Evolutionary conservation across 306 rosid genomes (phyloP).

Genomic region (Oxytropis ochrocephala): DNA sequence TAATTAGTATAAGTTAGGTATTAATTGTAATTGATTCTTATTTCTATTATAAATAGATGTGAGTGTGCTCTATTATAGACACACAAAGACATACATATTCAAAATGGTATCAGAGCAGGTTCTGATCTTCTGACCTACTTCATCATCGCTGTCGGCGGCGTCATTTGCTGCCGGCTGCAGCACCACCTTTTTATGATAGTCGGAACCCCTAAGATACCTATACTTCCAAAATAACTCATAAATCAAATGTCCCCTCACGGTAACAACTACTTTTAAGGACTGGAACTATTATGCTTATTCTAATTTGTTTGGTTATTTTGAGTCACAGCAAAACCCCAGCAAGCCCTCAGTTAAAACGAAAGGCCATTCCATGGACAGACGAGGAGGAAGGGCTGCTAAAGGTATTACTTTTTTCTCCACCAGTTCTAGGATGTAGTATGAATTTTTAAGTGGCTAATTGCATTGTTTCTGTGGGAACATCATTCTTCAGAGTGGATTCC

Average conservation of each 20-base stretch:
- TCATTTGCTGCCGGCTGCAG: too few species aligned
- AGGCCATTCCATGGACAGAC: constrained; percentile 41
- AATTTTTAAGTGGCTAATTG: neutral
- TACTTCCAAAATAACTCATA: neutral
- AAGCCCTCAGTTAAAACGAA: constrained; percentile 30
- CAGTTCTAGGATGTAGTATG: neutral
- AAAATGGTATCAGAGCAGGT: too few species aligned
- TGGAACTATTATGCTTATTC: neutral
- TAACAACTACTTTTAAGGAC: constrained; percentile 5
- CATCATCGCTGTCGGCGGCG: too few species aligned
- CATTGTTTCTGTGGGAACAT: neutral
- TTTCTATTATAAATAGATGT: too few species aligned
- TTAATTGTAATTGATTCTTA: too few species aligned
- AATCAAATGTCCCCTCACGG: constrained; percentile 9
- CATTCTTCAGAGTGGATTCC: neutral
- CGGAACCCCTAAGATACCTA: too few species aligned
- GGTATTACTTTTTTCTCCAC: constrained; percentile 29
- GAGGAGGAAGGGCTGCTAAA: constrained; percentile 55
- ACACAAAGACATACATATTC: too few species aligned
- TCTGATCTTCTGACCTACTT: too few species aligned
- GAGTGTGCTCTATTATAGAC: too few species aligned
- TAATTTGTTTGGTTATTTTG: constrained; percentile 12
- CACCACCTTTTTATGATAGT: too few species aligned
- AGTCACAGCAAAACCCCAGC: constrained; percentile 34
- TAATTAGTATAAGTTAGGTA: too few species aligned